Evolutionary conservation across 106 monocot species (phyloP).

Genomic region (Allium sativum): DNA sequence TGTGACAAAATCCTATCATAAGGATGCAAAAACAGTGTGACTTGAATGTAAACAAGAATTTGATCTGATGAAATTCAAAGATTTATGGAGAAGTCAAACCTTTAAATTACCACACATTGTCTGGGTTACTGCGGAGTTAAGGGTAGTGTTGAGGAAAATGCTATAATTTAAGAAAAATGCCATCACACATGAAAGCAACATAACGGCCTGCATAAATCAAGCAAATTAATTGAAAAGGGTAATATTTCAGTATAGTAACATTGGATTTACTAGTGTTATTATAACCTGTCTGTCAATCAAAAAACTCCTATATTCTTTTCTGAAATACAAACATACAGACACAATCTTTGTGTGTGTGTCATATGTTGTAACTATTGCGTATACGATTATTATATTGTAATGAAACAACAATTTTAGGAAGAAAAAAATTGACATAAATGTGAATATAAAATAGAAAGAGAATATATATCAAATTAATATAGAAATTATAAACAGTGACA

Average conservation of each 20-base stretch:
- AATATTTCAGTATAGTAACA: too few relatives aligned
- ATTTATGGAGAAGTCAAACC: conserved; percentile 18
- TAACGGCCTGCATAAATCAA: conserved; percentile 46
- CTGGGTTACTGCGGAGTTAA: conserved; percentile 89
- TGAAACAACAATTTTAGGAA: too few relatives aligned
- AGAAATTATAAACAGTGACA: too few relatives aligned
- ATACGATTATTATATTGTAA: background rate
- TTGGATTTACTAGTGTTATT: too few relatives aligned
- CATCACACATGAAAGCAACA: conserved; percentile 73
- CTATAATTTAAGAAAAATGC: conserved; percentile 92
- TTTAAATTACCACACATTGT: conserved; percentile 95
- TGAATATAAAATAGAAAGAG: too few relatives aligned
- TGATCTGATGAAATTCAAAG: background rate
- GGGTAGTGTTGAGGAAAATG: conserved; percentile 84
- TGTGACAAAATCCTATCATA: conserved; percentile 69
- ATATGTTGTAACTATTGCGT: background rate
- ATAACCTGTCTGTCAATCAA: too few relatives aligned
- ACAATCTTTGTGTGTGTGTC: too few relatives aligned
- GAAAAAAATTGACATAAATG: too few relatives aligned
- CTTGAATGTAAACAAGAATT: background rate
- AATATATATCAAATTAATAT: too few relatives aligned
- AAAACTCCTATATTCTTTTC: background rate
- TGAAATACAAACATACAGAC: background rate
- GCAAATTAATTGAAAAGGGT: too few relatives aligned
- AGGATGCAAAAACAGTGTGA: background rate